phyloP scores from a whole-genome alignment of 805 yeast genomes.

The Zygosaccharomyces kombuchaensis region DNA sequence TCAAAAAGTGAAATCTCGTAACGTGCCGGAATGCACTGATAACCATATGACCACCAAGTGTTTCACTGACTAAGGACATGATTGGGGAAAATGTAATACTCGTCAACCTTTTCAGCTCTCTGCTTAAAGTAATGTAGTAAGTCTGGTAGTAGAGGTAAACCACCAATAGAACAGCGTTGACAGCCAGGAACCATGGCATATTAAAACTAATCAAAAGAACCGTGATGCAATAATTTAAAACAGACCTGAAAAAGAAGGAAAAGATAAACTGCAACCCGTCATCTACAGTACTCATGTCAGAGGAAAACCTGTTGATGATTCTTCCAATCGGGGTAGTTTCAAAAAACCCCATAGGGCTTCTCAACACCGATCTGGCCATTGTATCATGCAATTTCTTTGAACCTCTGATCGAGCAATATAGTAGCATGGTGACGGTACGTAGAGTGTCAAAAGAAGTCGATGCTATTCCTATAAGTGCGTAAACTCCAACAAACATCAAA shows the following conservation, averaged over 20 bases:
- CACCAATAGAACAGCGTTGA: slow-evolving; percentile 43
- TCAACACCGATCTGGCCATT: slow-evolving; percentile 51
- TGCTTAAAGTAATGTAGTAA: slow-evolving; percentile 62
- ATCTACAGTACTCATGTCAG: slow-evolving; percentile 58
- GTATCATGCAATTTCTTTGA: slow-evolving; percentile 51
- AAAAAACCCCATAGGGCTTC: slow-evolving; percentile 63
- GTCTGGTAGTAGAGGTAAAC: slow-evolving; percentile 68
- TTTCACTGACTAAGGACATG: slow-evolving; percentile 78
- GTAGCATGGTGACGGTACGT: slow-evolving; percentile 46
- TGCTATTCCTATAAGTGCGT: slow-evolving; percentile 52
- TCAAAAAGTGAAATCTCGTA: slow-evolving; percentile 55
- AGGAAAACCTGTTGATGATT: slow-evolving; percentile 59
- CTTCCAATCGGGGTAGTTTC: slow-evolving; percentile 69
- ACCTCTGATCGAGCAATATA: slow-evolving; percentile 52
- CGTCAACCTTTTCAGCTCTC: slow-evolving; percentile 74
- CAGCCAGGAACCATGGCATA: slow-evolving; percentile 50
- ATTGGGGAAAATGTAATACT: slow-evolving; percentile 71
- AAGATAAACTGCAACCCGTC: slow-evolving; percentile 52
- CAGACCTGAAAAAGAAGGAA: slow-evolving; percentile 42
- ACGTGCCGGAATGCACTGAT: slow-evolving; percentile 72
- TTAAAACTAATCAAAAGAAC: slow-evolving; percentile 48
- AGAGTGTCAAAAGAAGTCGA: slow-evolving; percentile 46
- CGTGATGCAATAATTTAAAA: slow-evolving; percentile 46
- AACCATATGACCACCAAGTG: slow-evolving; percentile 71
- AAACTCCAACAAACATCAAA: slow-evolving; percentile 46